phyloP scores from a whole-genome alignment of 306 rosid species.

The Neltuma alba region DNA sequence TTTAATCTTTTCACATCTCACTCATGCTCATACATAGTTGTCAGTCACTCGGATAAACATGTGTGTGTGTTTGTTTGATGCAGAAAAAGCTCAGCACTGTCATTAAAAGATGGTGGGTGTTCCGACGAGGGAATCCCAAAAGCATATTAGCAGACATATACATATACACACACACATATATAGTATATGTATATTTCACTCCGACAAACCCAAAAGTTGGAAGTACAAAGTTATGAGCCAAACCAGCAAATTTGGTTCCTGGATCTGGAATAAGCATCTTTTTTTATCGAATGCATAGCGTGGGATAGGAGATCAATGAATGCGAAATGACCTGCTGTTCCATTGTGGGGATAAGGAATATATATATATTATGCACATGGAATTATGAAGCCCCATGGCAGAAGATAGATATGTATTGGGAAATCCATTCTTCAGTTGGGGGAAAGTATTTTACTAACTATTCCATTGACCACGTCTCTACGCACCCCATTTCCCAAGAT shows the following conservation, averaged over 20 bases:
- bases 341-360: constrained; percentile 32
- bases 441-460: constrained; percentile 25
- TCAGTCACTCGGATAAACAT: not conserved
- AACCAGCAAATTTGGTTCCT: constrained; percentile 38
- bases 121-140: constrained; percentile 28
- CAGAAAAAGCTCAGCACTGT: constrained; percentile 4
- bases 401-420: constrained; percentile 45
- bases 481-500: constrained; percentile 38
- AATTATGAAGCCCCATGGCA: constrained; percentile 31
- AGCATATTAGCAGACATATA: constrained; percentile 22
- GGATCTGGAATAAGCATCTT: constrained; percentile 38
- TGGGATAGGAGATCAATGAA: constrained; percentile 20
- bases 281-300: constrained; percentile 33
- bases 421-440: constrained; percentile 39
- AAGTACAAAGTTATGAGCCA: constrained; percentile 32
- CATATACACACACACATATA: not conserved
- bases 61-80: constrained; percentile 12
- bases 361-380: constrained; percentile 35
- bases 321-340: constrained; percentile 43
- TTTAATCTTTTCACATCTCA: not conserved
- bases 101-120: constrained; percentile 26
- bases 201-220: constrained; percentile 19
- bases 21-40: not conserved
- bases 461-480: constrained; percentile 40
- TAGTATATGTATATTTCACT: not conserved